Evolutionary conservation across 805 yeast species (phyloP).

Genomic region (Candida odintsovae): DNA sequence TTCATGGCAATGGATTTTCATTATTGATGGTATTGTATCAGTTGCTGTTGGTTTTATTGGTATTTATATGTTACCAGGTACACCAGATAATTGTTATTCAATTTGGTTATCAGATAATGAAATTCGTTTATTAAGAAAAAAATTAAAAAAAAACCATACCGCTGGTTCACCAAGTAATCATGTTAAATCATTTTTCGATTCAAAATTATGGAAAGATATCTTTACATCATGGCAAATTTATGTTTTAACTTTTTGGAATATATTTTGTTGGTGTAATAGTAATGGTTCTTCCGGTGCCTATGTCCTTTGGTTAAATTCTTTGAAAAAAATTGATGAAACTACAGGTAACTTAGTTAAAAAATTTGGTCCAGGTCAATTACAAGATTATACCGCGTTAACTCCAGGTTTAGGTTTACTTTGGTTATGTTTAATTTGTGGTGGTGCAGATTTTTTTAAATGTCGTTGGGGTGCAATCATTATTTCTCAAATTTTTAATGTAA

Average conservation of each 20-base stretch:
- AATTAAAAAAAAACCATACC: constrained; percentile 33
- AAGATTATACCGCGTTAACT: constrained; percentile 36
- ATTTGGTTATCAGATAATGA: constrained; percentile 52
- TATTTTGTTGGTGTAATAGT: constrained; percentile 52
- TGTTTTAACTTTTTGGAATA: constrained; percentile 44
- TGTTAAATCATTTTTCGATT: constrained; percentile 32
- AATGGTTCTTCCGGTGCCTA: constrained; percentile 41
- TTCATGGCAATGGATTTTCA: constrained; percentile 67
- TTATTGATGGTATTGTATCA: constrained; percentile 55
- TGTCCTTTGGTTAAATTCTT: constrained; percentile 43
- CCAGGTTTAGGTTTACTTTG: constrained; percentile 28
- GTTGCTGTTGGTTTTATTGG: constrained; percentile 27
- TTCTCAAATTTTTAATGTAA: constrained; percentile 40
- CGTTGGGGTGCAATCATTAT: constrained; percentile 35
- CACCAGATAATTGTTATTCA: constrained; percentile 53
- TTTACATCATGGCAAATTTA: constrained; percentile 55
- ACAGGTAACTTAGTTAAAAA: constrained; percentile 7
- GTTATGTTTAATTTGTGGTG: constrained; percentile 6
- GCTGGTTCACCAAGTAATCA: constrained; percentile 22
- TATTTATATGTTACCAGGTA: constrained; percentile 47
- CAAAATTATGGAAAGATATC: constrained; percentile 45
- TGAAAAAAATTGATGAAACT: constrained; percentile 15
- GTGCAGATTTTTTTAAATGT: constrained; percentile 31
- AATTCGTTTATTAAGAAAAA: constrained; percentile 43
- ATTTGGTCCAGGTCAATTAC: constrained; percentile 32